These are phyloP conservation scores for Boeremia lycopersici DNA, from an alignment of 2,329 filamentous ascomycete genomes.

Conservation along the genomic window DNA sequence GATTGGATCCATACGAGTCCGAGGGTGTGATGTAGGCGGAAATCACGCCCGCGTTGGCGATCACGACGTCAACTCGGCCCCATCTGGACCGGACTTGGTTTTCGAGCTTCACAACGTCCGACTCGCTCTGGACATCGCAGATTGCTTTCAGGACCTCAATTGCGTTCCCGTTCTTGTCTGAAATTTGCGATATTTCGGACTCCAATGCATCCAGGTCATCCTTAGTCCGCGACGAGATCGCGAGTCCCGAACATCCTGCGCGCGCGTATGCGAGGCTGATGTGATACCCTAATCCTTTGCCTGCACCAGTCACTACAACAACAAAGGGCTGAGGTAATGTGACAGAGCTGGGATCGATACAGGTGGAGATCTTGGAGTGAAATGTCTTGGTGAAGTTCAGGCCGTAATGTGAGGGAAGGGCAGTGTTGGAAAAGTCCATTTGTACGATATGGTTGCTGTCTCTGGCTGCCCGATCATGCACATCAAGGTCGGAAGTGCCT, in stretches of 20 bases:
- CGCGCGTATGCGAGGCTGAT: slow-evolving; percentile 60
- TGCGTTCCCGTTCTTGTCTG: neutral
- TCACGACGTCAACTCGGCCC: slow-evolving; percentile 23
- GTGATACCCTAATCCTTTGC: slow-evolving; percentile 59
- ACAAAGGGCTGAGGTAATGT: slow-evolving; percentile 26
- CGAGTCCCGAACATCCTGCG: slow-evolving; percentile 60
- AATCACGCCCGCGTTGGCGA: slow-evolving; percentile 32
- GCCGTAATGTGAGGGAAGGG: slow-evolving; percentile 16
- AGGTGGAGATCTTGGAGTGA: slow-evolving; percentile 59
- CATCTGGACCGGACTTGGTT: slow-evolving; percentile 14
- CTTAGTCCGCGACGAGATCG: slow-evolving; percentile 47
- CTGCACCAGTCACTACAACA: slow-evolving; percentile 61
- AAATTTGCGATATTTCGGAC: slow-evolving; percentile 11
- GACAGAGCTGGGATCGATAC: slow-evolving; percentile 52
- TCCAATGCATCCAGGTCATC: slow-evolving; percentile 21
- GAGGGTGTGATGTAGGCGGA: slow-evolving; percentile 17
- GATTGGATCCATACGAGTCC: slow-evolving; percentile 3
- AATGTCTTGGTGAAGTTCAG: slow-evolving; percentile 22
- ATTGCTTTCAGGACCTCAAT: slow-evolving; percentile 38
- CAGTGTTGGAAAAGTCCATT: slow-evolving; percentile 2
- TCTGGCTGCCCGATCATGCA: neutral
- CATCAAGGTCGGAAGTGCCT: neutral
- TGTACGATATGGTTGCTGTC: neutral
- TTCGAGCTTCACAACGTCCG: slow-evolving; percentile 12
- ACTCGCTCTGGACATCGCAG: slow-evolving; percentile 19